Conservation (phyloP, 129 eudicot species). For the Rutidosis leptorrhynchoides region DNA sequence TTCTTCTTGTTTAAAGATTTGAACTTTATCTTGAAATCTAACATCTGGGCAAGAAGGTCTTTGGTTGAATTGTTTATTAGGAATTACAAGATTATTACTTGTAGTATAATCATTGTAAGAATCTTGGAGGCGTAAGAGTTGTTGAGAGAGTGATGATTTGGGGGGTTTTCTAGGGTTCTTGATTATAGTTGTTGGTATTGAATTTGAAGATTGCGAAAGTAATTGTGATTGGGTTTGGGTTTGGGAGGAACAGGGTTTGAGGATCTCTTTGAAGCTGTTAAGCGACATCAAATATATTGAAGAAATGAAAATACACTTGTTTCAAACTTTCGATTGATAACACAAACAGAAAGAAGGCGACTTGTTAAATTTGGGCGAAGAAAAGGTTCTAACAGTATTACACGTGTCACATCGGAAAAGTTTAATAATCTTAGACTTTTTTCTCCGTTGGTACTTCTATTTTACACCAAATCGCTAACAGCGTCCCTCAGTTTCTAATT, state of each 20-base stretch:
- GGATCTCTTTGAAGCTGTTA: constrained; percentile 60
- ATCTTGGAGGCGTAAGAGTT: constrained; percentile 58
- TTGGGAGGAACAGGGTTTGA: constrained; percentile 50
- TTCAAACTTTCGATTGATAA: too few species aligned
- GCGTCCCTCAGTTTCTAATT: too few species aligned
- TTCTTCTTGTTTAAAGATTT: constrained; percentile 27
- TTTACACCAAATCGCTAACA: too few species aligned
- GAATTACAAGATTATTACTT: constrained; percentile 25
- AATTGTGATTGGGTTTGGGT: constrained; percentile 17
- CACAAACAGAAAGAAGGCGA: too few species aligned
- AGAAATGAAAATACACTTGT: background rate
- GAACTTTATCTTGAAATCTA: constrained; percentile 19
- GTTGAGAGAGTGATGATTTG: constrained; percentile 65
- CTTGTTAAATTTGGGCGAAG: too few species aligned
- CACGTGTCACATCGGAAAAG: too few species aligned
- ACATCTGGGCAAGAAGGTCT: constrained; percentile 6
- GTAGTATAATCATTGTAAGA: constrained; percentile 27
- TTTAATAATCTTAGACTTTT: too few species aligned
- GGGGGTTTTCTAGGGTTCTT: constrained; percentile 69
- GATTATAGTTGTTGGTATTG: constrained; percentile 15
- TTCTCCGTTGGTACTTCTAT: too few species aligned
- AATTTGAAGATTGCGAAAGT: constrained; percentile 21
- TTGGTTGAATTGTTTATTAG: constrained; percentile 23
- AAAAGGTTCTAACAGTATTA: too few species aligned
- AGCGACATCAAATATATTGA: constrained; percentile 47